A percentile compares a stretch with the other conserved stretches of the same genome.
phyloP scores from a whole-genome alignment of 2,329 filamentous ascomycete species.

The Rhynchosporium agropyri region DNA sequence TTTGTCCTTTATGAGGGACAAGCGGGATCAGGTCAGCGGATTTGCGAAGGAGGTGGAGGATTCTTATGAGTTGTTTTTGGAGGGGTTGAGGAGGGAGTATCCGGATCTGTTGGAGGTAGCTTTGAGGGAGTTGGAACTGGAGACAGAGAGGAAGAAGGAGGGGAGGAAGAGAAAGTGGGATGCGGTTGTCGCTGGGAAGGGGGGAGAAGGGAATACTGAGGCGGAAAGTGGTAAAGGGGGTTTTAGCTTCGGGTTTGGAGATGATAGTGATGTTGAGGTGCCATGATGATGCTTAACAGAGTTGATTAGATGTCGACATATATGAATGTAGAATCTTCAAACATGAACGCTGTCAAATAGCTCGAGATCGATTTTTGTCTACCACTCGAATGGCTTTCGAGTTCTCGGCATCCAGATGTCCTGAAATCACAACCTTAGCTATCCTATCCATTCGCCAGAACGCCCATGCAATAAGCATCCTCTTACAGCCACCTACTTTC shows the following conservation, averaged over 20 bases:
- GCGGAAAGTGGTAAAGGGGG: slow-evolving; percentile 46
- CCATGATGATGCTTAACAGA: slow-evolving; percentile 30
- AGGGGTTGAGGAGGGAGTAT: slow-evolving; percentile 63
- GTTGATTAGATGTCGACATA: neutral
- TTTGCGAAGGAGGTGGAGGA: slow-evolving; percentile 73
- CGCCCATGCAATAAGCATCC: neutral
- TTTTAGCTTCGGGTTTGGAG: slow-evolving; percentile 68
- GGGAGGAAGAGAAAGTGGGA: slow-evolving; percentile 87
- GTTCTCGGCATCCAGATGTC: neutral
- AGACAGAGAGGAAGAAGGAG: slow-evolving; percentile 51
- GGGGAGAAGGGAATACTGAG: slow-evolving; percentile 46
- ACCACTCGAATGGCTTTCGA: neutral
- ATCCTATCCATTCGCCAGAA: slow-evolving; percentile 1
- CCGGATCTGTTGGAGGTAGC: slow-evolving; percentile 70
- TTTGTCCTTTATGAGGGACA: slow-evolving; percentile 78
- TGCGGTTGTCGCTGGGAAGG: slow-evolving; percentile 62
- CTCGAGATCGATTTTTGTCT: neutral
- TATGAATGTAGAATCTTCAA: neutral
- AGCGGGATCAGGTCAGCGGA: slow-evolving; percentile 83
- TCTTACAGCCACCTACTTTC: neutral
- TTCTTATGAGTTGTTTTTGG: slow-evolving; percentile 74
- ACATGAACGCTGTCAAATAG: too few relatives aligned
- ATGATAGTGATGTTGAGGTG: slow-evolving; percentile 54
- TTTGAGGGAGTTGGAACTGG: slow-evolving; percentile 60
- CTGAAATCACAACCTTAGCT: neutral